These are phyloP conservation scores for Lodderomyces jiufengensis DNA, from an alignment of 1,139 yeast species.

Conservation along the genomic window DNA sequence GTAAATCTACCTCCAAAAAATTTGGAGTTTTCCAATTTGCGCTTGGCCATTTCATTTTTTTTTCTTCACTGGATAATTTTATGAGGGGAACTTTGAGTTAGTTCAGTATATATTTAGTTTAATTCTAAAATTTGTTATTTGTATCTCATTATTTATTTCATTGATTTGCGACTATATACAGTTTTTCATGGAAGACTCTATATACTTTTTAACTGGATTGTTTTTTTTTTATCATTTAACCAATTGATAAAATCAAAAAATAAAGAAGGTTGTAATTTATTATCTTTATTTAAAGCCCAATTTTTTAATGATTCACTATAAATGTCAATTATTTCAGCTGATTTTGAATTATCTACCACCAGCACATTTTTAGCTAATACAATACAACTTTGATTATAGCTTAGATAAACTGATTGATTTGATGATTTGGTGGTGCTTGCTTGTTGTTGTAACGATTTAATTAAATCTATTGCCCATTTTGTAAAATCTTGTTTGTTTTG, in stretches of 20 bases:
- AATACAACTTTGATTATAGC: slow-evolving; percentile 62
- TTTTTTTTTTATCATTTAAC: slow-evolving; percentile 54
- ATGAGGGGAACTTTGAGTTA: too few species aligned
- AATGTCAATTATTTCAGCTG: slow-evolving; percentile 46
- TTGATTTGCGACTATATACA: too few species aligned
- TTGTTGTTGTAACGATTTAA: slow-evolving; percentile 38
- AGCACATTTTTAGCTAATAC: slow-evolving; percentile 58
- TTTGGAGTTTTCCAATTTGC: too few species aligned
- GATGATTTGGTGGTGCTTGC: slow-evolving; percentile 39
- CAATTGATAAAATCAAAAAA: slow-evolving; percentile 82
- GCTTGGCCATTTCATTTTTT: too few species aligned
- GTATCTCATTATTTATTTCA: too few species aligned
- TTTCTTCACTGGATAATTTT: too few species aligned
- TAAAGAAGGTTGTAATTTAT: slow-evolving; percentile 55
- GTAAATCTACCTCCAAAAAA: too few species aligned
- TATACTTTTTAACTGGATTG: too few species aligned
- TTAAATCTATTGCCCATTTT: slow-evolving; percentile 20
- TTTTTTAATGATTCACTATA: slow-evolving; percentile 53
- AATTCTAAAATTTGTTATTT: too few species aligned
- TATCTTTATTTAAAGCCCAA: slow-evolving; percentile 54
- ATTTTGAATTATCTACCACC: slow-evolving; percentile 24
- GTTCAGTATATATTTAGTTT: too few species aligned
- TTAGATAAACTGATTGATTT: slow-evolving; percentile 49
- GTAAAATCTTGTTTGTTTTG: slow-evolving; percentile 14
- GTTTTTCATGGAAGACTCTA: too few species aligned